These are phyloP conservation scores for Aspergillus sp. DNA, from an alignment of 2,329 filamentous ascomycete genomes.

Conservation along the genomic window DNA sequence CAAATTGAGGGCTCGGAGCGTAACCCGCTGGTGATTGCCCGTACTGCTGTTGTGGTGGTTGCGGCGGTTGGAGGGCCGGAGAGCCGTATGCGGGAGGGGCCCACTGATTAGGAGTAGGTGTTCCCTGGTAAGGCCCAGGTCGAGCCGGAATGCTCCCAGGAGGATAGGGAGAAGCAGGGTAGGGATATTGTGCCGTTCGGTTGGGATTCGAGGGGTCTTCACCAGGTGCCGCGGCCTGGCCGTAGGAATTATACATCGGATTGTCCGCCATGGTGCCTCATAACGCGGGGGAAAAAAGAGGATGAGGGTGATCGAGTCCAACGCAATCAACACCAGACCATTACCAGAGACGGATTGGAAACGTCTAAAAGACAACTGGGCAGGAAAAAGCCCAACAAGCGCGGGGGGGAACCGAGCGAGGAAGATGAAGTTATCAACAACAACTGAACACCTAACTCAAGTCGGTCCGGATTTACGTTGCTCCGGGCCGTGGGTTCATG, in stretches of 20 bases:
- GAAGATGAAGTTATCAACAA: conserved; percentile 18
- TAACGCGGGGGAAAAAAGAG: conserved; percentile 11
- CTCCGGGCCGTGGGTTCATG: conserved; percentile 10
- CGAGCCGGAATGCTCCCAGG: conserved; percentile 33
- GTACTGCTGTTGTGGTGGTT: conserved; percentile 17
- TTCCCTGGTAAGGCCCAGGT: conserved; percentile 23
- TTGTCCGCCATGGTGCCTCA: conserved; percentile 36
- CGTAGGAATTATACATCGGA: conserved; percentile 34
- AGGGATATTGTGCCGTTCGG: conserved; percentile 37
- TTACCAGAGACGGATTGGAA: background rate
- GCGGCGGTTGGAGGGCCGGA: conserved; percentile 7
- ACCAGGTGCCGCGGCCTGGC: conserved; percentile 24
- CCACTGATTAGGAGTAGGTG: conserved; percentile 26
- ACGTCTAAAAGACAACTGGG: conserved; percentile 1
- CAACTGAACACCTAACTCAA: conserved; percentile 29
- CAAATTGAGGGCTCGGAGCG: conserved; percentile 17
- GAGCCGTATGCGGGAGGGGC: conserved; percentile 18
- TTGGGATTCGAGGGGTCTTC: conserved; percentile 50
- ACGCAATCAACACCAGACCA: conserved; percentile 1
- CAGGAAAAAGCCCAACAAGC: conserved; percentile 8
- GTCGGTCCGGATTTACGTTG: conserved; percentile 20
- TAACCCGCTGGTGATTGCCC: conserved; percentile 17
- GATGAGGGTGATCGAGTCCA: conserved; percentile 1
- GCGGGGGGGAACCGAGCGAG: background rate
- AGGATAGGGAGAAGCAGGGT: conserved; percentile 27